Evolutionary conservation across 768 basidiomycete genomes (phyloP), one percentile per base, ranked within the genome.

Genomic region (Russula emetica): DNA sequence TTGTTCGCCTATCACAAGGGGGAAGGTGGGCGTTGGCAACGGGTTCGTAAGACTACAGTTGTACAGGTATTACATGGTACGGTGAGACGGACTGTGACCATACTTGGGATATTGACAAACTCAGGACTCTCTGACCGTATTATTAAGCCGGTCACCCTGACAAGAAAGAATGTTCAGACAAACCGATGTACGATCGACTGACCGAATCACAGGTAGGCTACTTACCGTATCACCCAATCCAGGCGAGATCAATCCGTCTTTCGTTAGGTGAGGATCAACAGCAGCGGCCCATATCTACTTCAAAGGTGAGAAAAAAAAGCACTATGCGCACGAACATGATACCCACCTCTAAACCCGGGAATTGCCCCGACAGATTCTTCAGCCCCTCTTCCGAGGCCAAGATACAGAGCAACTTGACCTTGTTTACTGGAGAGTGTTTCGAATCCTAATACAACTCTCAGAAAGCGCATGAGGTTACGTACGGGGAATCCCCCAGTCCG

Each of bases 141-240:
- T 88, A 78, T 90, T 93, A 63, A 93, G 73, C 11, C 93, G 86
- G 70, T 95, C 93, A 2, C 93, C 93, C 90, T 94, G 49, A 8
- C 40, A 38, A 38, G 6, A 36, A 38, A 20, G 20, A 44, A 38
- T 16, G 20, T 34, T 62, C 34, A 61, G 50, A n/a, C 40, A 49
- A 47, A 54, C 38, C 26, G 50, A 14, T 34, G n/a, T 36, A 32
- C n/a, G 34, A 49, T 34, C 24, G 7, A 20, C 14, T 1, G 13
- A 20, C 34, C 44, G 38, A 24, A 34, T 24, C 42, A 22, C 3
- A 57, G 10, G 20, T 36, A 36, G 3, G 11, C 11, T 13, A 80
- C 89, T 72, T 71, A 92, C 92, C 28, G 91, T 85, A 74, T 97
- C 95, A 5, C 95, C 95, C 50, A 96, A 80, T 22, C 95, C 95